Percentiles rank a stretch among this genome's conserved stretches.
Evolutionary conservation across 225 moss, liverwort and hornwort species (phyloP).

Genomic region (Asterella californica): DNA sequence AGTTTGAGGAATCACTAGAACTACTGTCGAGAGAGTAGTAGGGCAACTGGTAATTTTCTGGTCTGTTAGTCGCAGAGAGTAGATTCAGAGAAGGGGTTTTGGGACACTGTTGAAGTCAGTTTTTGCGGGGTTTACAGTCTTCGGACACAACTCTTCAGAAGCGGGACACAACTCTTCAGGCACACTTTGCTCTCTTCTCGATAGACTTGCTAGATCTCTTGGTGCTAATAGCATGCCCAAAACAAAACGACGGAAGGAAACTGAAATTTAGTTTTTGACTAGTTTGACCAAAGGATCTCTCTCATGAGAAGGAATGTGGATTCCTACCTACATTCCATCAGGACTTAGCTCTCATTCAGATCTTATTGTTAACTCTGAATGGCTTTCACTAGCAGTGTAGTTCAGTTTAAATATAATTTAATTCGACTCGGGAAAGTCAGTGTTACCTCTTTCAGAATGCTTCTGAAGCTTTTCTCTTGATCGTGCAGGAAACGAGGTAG

Average conservation of each 20-base stretch:
- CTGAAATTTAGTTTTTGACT: neutral
- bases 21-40: neutral
- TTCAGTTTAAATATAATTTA: neutral
- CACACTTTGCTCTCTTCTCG: neutral
- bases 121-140: neutral
- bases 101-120: neutral
- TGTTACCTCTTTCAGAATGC: neutral
- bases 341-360: neutral
- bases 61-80: too few relatives aligned
- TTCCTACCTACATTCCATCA: neutral
- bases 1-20: neutral
- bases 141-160: neutral
- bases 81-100: neutral
- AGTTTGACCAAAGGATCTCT: neutral
- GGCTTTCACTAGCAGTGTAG: neutral
- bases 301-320: neutral
- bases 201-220: neutral
- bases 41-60: neutral
- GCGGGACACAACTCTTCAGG: slow-evolving; percentile 3
- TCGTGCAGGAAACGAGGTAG: slow-evolving; percentile 1
- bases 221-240: neutral
- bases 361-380: neutral
- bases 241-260: neutral
- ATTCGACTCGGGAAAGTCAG: neutral
- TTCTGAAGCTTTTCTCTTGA: neutral